phyloP scores from a whole-genome alignment of 202 grass and related monocot species.

The Panicum virgatum region DNA sequence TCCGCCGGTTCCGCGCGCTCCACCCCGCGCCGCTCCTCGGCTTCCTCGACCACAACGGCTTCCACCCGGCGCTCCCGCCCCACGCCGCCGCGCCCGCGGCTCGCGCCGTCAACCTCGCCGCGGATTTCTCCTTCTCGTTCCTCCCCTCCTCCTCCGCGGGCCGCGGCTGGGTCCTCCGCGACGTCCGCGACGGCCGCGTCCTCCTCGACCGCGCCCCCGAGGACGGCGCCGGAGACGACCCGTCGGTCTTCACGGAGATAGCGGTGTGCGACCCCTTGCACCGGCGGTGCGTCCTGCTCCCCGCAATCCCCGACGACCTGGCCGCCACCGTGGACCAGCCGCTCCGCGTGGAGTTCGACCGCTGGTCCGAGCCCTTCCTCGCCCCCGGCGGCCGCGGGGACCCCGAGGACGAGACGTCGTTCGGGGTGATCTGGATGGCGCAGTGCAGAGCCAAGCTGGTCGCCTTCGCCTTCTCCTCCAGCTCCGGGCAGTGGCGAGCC shows the following conservation, averaged over 20 bases:
- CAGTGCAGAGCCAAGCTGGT: conserved; percentile 43
- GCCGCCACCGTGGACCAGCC: conserved; percentile 33
- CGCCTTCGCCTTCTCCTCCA: conserved; percentile 39
- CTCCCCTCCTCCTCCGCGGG: not conserved
- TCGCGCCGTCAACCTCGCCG: conserved; percentile 8
- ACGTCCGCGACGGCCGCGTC: conserved; percentile 40
- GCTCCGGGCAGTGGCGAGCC: conserved; percentile 18
- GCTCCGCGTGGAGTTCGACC: conserved; percentile 24
- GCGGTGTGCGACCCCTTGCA: conserved; percentile 50
- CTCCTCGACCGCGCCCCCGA: conserved; percentile 34
- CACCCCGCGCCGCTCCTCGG: conserved; percentile 44
- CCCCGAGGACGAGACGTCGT: conserved; percentile 1
- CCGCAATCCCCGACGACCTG: conserved; percentile 29
- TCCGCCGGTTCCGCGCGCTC: conserved; percentile 42
- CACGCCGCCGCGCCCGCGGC: conserved; percentile 28
- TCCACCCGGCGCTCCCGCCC: conserved; percentile 24
- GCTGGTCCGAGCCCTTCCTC: conserved; percentile 48
- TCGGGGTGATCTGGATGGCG: conserved; percentile 42
- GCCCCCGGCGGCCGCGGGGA: not conserved
- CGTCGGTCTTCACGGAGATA: conserved; percentile 25
- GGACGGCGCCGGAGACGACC: not conserved
- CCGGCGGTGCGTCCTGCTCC: conserved; percentile 32
- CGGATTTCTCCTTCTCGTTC: conserved; percentile 33
- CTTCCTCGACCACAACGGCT: conserved; percentile 32
- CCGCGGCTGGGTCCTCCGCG: conserved; percentile 31